Percentiles rank a stretch among this genome's conserved stretches.
Conservation (phyloP, 257 asterid species). For the Solanum sitiens region DNA sequence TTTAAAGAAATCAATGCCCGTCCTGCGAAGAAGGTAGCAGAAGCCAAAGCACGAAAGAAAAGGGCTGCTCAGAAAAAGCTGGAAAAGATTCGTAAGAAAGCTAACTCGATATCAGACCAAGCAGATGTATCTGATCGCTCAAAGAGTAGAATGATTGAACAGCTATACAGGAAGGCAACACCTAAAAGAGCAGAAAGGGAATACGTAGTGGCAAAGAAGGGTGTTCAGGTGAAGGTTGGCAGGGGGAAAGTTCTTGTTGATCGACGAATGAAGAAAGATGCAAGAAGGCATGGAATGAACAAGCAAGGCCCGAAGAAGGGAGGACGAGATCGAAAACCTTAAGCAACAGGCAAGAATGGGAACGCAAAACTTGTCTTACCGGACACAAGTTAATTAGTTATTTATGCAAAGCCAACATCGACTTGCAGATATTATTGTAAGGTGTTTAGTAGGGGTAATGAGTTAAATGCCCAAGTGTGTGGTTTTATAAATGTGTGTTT, state of each 20-base stretch:
- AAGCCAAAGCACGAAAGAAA: constrained; percentile 86
- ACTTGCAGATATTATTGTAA: too few relatives aligned
- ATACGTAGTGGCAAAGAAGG: constrained; percentile 82
- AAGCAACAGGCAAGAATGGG: neutral
- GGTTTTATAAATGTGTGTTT: too few relatives aligned
- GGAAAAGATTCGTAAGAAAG: constrained; percentile 74
- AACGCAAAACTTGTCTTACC: neutral
- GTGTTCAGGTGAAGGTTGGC: constrained; percentile 67
- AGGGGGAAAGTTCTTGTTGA: constrained; percentile 83
- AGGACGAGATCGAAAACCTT: constrained; percentile 40
- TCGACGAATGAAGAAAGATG: constrained; percentile 72
- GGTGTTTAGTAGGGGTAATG: too few relatives aligned
- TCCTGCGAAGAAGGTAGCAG: constrained; percentile 86
- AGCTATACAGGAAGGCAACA: constrained; percentile 59
- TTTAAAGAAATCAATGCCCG: constrained; percentile 79
- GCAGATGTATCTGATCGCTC: constrained; percentile 69
- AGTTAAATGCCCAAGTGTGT: too few relatives aligned
- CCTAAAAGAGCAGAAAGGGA: constrained; percentile 52
- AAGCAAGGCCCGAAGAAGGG: constrained; percentile 46
- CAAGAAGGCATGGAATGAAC: constrained; percentile 38
- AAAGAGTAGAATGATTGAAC: constrained; percentile 73
- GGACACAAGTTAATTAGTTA: neutral
- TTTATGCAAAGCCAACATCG: too few relatives aligned
- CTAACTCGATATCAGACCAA: constrained; percentile 68
- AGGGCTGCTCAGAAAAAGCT: constrained; percentile 45